Evolutionary conservation across 2,329 filamentous ascomycete species (phyloP).

Genomic region (Calycina marina): DNA sequence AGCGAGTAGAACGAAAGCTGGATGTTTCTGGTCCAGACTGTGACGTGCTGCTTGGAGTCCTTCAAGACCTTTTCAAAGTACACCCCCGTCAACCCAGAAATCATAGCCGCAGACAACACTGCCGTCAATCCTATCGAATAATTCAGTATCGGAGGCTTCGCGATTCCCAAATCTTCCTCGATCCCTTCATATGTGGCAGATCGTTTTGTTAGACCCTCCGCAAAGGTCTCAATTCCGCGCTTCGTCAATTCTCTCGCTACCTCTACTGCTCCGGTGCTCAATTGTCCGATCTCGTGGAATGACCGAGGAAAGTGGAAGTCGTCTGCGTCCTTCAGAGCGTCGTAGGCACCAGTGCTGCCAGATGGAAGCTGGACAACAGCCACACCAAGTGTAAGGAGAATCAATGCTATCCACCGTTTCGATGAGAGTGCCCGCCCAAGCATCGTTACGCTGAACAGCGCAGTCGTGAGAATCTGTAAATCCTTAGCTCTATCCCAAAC

Average conservation of each 20-base stretch:
- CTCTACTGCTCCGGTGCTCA: slow-evolving; percentile 35
- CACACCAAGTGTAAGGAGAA: slow-evolving; percentile 70
- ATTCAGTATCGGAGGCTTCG: slow-evolving; percentile 46
- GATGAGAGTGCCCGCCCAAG: slow-evolving; percentile 55
- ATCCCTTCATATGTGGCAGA: slow-evolving; percentile 90
- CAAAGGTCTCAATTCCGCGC: slow-evolving; percentile 27
- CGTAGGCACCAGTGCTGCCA: slow-evolving; percentile 37
- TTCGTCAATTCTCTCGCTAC: slow-evolving; percentile 37
- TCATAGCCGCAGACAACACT: slow-evolving; percentile 60
- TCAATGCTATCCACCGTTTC: slow-evolving; percentile 66
- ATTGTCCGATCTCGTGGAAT: slow-evolving; percentile 59
- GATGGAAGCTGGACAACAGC: slow-evolving; percentile 72
- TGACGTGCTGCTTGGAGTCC: slow-evolving; percentile 59
- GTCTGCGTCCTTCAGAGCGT: slow-evolving; percentile 46
- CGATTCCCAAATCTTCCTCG: slow-evolving; percentile 41
- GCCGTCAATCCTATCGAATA: slow-evolving; percentile 65
- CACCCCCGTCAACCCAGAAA: slow-evolving; percentile 75
- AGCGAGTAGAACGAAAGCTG: slow-evolving; percentile 91
- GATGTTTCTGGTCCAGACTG: slow-evolving; percentile 87
- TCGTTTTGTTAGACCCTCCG: slow-evolving; percentile 40
- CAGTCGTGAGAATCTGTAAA: slow-evolving; percentile 63
- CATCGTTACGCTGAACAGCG: slow-evolving; percentile 70
- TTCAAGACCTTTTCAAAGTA: slow-evolving; percentile 88
- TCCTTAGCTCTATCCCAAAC: slow-evolving; percentile 6
- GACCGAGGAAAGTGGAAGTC: slow-evolving; percentile 60